Percentiles rank a stretch among this genome's conserved stretches.
Conservation (phyloP, 2,329 filamentous ascomycete genomes). For the Sarocladiaceae sp. region DNA sequence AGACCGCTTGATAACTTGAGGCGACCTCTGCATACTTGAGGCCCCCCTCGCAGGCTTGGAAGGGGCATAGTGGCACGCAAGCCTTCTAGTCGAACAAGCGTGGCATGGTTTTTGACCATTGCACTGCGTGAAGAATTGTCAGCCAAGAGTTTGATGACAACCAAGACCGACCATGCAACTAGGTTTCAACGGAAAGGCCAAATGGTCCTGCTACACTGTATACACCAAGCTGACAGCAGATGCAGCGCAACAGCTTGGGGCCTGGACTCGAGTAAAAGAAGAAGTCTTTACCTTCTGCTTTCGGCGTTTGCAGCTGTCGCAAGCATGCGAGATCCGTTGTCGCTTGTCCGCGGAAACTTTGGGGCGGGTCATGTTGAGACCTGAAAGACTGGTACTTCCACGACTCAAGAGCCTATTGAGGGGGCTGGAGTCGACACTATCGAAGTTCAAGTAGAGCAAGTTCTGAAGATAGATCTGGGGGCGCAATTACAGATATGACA, state of each 20-base stretch:
- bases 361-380: slow-evolving; percentile 40
- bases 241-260: too few species aligned
- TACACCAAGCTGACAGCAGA: too few species aligned
- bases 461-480: not conserved
- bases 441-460: not conserved
- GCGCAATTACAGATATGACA: not conserved
- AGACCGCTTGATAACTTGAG: not conserved
- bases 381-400: not conserved
- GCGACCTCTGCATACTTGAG: not conserved
- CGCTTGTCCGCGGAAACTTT: slow-evolving; percentile 54
- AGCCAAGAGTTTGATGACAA: not conserved
- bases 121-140: slow-evolving; percentile 10
- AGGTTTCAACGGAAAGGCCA: too few species aligned
- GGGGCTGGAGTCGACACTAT: not conserved
- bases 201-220: too few species aligned
- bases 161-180: too few species aligned
- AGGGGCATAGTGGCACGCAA: not conserved
- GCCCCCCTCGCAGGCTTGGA: not conserved
- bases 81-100: not conserved
- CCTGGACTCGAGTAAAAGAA: too few species aligned
- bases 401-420: not conserved
- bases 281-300: slow-evolving; percentile 62
- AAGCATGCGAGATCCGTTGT: slow-evolving; percentile 57
- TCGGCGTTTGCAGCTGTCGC: slow-evolving; percentile 57
- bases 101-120: slow-evolving; percentile 9